A percentile compares a stretch with the other conserved stretches of the same genome.
Evolutionary conservation across 2,329 filamentous ascomycete species (phyloP).

Genomic region (Colletotrichum sansevieriae): DNA sequence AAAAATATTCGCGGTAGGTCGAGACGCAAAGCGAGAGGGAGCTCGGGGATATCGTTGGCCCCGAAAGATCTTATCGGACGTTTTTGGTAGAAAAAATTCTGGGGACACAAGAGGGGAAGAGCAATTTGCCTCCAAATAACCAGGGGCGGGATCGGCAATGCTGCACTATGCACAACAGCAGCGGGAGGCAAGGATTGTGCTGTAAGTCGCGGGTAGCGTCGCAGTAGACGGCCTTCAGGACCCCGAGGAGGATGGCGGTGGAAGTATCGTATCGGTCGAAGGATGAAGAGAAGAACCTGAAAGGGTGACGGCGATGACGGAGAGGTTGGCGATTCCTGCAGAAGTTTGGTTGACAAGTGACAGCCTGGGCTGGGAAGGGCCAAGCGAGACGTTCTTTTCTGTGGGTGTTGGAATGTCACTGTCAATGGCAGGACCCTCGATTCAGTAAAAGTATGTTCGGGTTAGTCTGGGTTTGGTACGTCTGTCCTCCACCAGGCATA

Average conservation of each 20-base stretch:
- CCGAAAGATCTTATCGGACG: constrained; percentile 28
- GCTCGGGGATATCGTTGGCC: constrained; percentile 28
- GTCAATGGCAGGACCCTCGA: constrained; percentile 7
- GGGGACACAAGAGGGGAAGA: constrained; percentile 14
- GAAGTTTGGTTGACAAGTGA: not conserved
- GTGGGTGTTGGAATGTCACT: constrained; percentile 3
- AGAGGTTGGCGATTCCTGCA: constrained; percentile 1
- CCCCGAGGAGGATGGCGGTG: not conserved
- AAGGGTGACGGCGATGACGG: constrained; percentile 3
- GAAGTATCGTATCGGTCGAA: not conserved
- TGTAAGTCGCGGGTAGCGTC: constrained; percentile 8
- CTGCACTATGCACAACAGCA: not conserved
- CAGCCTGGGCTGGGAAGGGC: constrained; percentile 10
- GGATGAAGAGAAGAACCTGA: constrained; percentile 4
- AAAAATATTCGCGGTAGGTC: constrained; percentile 11
- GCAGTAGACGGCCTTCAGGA: not conserved
- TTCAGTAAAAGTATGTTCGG: constrained; percentile 6
- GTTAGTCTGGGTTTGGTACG: not conserved
- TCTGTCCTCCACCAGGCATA: constrained; percentile 2
- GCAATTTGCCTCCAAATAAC: constrained; percentile 21
- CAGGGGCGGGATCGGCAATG: constrained; percentile 30
- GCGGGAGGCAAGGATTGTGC: constrained; percentile 9
- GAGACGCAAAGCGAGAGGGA: constrained; percentile 3
- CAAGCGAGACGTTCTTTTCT: constrained; percentile 16
- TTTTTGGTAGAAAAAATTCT: constrained; percentile 18